Base-by-base conservation (phyloP, 179 eudicot genomes). In the Patellifolia procumbens region DNA sequence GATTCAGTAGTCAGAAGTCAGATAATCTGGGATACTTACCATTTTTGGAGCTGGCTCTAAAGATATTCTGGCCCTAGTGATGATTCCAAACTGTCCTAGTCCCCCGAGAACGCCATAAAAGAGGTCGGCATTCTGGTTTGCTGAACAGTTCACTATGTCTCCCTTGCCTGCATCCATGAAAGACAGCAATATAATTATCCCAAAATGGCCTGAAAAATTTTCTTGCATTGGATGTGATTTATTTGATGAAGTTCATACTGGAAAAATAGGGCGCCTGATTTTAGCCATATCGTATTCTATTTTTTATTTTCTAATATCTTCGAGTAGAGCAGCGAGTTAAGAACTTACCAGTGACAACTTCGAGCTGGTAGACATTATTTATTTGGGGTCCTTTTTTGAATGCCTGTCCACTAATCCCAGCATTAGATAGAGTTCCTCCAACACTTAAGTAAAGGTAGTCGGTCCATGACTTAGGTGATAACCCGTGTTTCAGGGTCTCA, bases 71-170 rank as follows among this genome's bases (percentile, higher is more conserved):
- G 98, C 98, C 52, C 86, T 82, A 17, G 97, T 90, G 55, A 93
- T 92, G 83, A 93, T 80, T 31, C 98, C 98, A 76, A 92, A 93
- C 86, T 93, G 98, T 11, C 98, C 98, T 56, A 93, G 87, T 66
- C 98, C 98, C 64, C 98, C 98, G 15, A 93, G 97, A 75, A 88
- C 95, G 58, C 87, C 89, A 66, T 89, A 78, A 78, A 92, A 93
- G 73, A 93, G 91, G 85, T 93, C 95, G 61, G 90, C 77, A 65
- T 93, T 92, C 82, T 89, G 83, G 70, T 86, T 78, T 68, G 82
- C 83, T 48, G 98, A 93, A 71, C 98, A 93, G 64, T 43, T 83
- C n/a, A 89, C 79, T 68, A 88, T 80, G 58, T 91, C 93, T 24
- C 98, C 98, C 70, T 80, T 92, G 71, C 98, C 98, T 93, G 92